Base-by-base conservation (phyloP, 2,329 filamentous ascomycete species). In the Microsporum ferrugineum region DNA sequence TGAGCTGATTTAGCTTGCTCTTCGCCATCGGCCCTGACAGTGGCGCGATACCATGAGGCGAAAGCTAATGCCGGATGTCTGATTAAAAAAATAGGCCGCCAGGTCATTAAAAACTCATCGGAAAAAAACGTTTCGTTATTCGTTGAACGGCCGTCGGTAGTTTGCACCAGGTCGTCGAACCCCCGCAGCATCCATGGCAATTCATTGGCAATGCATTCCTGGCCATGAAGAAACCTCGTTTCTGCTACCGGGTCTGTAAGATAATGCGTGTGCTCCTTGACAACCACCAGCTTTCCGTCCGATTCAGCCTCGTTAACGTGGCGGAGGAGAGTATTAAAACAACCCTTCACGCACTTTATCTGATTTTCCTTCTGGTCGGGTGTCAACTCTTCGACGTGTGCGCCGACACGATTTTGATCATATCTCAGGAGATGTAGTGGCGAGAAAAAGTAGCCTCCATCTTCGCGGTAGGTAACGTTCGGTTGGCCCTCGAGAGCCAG, bases 41-140 rank as follows among this genome's bases (percentile, higher is more conserved):
- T 2, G 38, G 39, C 65, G 1, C 74, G 73, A 61, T 72, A 73
- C 27, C 69, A 63, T 1, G 74, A 77, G 3, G 73, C 69, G 39
- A 73, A 75, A 2, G 68, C 63, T 31, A 76, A 63, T 6, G 72
- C 72, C 2, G 75, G 75, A 59, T 76, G 72, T 1, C 74, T 69
- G 61, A 76, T 73, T 33, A 74, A 66, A 58, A 76, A 74, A 0
- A 69, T 68, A 5, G 71, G 64, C 17, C 65, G 64, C 65, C 67
- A 75, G 0, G 60, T 69, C 5, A 65, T 66, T 47, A 76, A 65
- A 38, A 72, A 71, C 31, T 68, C 67, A 60, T 75, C 70, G 0
- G 74, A 67, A 5, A 76, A 62, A 10, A 73, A 51, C 0, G 74
- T 75, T 45, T 67, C 43, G 63, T 74, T 73, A 3, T 57, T 39